Evolutionary conservation across 768 basidiomycete species (phyloP).

Genomic region (Psilocybe cyanescens): DNA sequence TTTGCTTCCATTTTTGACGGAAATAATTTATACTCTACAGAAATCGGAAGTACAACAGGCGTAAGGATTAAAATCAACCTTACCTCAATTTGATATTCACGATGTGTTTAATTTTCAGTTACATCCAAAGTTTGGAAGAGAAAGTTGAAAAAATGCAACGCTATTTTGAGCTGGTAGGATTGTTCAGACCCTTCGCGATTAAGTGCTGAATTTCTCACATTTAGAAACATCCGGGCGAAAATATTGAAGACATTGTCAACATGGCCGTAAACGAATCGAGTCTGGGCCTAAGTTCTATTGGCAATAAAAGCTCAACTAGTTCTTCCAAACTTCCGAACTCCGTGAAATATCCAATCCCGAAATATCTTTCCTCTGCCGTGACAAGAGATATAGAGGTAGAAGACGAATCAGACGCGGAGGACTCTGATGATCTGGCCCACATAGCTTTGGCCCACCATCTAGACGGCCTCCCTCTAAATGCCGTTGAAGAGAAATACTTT

Average conservation of each 20-base stretch:
- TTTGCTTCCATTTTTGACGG: background rate
- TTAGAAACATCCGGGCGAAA: conserved; percentile 25
- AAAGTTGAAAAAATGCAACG: conserved; percentile 32
- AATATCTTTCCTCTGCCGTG: conserved; percentile 10
- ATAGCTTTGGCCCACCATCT: conserved; percentile 36
- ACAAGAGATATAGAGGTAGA: conserved; percentile 11
- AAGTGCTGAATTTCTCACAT: background rate
- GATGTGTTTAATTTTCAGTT: conserved; percentile 16
- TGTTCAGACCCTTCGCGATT: background rate
- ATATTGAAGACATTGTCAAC: conserved; percentile 19
- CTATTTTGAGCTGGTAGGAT: conserved; percentile 26
- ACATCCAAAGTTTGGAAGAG: conserved; percentile 34
- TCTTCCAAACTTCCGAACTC: conserved; percentile 6
- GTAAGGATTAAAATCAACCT: conserved; percentile 21
- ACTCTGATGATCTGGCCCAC: conserved; percentile 32
- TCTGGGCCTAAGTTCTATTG: background rate
- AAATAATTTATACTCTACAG: conserved; percentile 10
- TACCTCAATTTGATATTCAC: background rate
- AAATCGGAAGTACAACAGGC: conserved; percentile 39
- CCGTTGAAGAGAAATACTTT: conserved; percentile 41
- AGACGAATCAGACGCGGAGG: conserved; percentile 23
- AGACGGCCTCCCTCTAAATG: conserved; percentile 30
- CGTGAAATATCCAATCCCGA: conserved; percentile 20
- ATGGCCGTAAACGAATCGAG: background rate
- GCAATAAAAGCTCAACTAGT: background rate